Conservation (phyloP, 2,329 filamentous ascomycete genomes). For the Aspergillus cejpii region DNA sequence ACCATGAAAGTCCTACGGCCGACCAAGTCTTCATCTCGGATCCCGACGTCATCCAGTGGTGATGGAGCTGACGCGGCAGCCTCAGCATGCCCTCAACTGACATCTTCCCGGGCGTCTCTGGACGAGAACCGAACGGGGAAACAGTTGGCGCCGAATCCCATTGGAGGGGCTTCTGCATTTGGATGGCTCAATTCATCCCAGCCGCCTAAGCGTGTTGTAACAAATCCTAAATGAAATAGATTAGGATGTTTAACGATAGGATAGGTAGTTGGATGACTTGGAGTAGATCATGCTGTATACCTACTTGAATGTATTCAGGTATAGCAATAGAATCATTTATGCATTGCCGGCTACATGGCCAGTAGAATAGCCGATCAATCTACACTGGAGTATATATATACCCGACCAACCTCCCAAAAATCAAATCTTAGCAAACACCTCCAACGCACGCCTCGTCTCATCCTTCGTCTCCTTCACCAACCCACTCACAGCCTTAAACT, state of each 20-base stretch:
- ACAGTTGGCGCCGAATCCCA: constrained; percentile 65
- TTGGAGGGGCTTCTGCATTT: constrained; percentile 89
- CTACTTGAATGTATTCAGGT: too few species aligned
- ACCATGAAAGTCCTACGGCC: constrained; percentile 90
- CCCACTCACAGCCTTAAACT: constrained; percentile 64
- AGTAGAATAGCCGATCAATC: too few species aligned
- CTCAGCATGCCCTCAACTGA: constrained; percentile 12
- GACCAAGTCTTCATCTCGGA: constrained; percentile 51
- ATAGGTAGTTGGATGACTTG: too few species aligned
- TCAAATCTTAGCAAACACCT: constrained; percentile 57
- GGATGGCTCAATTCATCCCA: constrained; percentile 67
- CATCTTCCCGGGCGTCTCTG: constrained; percentile 18
- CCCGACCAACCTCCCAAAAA: too few species aligned
- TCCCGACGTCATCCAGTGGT: constrained; percentile 21
- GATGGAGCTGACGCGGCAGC: constrained; percentile 10
- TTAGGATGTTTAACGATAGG: constrained; percentile 9
- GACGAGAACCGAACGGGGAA: constrained; percentile 35
- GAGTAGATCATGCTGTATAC: too few species aligned
- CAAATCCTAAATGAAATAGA: constrained; percentile 22
- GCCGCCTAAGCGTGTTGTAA: constrained; percentile 12
- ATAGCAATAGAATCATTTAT: too few species aligned
- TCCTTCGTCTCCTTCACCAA: constrained; percentile 71
- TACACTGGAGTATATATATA: too few species aligned
- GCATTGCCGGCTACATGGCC: too few species aligned
- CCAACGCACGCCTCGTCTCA: constrained; percentile 63